These are phyloP conservation scores for Colletotrichum sp. DNA, from an alignment of 2,329 filamentous ascomycete genomes.

Conservation along the genomic window DNA sequence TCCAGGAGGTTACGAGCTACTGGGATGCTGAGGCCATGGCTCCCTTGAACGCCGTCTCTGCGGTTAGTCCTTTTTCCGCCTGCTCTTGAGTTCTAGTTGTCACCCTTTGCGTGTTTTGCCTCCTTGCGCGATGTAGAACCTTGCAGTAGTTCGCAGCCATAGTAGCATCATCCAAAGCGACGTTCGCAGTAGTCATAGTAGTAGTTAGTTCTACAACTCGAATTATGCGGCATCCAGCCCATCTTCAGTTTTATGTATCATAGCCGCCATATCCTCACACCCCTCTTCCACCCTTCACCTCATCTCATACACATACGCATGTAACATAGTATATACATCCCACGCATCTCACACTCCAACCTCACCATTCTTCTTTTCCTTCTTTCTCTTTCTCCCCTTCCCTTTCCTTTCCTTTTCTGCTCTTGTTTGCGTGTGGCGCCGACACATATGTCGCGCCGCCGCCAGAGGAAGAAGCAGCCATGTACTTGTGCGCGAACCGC, in stretches of 20 bases:
- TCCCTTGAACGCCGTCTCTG: slow-evolving; percentile 57
- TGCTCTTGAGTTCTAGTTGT: neutral
- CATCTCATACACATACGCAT: neutral
- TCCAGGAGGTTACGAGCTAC: slow-evolving; percentile 51
- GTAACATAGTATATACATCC: neutral
- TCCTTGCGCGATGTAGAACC: neutral
- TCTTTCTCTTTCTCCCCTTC: neutral
- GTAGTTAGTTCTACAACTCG: neutral
- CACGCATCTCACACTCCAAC: neutral
- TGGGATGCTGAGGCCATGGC: slow-evolving; percentile 65
- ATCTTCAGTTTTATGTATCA: neutral
- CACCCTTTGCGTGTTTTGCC: neutral
- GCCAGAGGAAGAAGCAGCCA: neutral
- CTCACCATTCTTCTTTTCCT: neutral
- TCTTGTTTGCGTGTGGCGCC: neutral
- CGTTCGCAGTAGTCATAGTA: neutral
- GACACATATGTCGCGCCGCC: neutral
- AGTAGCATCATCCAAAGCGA: neutral
- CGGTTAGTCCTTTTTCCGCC: slow-evolving; percentile 47
- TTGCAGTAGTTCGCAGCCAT: neutral
- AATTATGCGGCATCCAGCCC: neutral
- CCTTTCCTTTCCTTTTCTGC: neutral
- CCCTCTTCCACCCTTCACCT: neutral
- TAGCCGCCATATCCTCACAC: neutral
- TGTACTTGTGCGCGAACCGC: slow-evolving; percentile 21